A percentile compares a stretch with the other conserved stretches of the same genome.
Evolutionary conservation across 768 basidiomycete genomes (phyloP).

Genomic region (Agaricus blazei): DNA sequence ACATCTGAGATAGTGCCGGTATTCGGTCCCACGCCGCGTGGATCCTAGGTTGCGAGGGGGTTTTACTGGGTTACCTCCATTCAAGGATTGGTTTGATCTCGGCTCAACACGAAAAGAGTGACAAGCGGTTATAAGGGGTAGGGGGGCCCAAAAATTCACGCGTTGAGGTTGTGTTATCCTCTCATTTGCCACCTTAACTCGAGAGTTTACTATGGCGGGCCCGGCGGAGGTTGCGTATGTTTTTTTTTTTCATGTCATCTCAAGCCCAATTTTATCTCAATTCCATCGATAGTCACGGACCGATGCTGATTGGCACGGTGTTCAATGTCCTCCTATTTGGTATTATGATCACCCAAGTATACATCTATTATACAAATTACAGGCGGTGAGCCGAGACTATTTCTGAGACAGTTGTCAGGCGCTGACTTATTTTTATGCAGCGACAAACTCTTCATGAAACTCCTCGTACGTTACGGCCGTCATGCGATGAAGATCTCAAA

Average conservation of each 20-base stretch:
- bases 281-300: constrained; percentile 33
- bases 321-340: constrained; percentile 45
- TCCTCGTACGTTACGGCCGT: constrained; percentile 28
- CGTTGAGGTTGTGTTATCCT: too few species aligned
- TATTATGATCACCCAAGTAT: constrained; percentile 43
- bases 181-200: too few species aligned
- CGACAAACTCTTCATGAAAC: constrained; percentile 41
- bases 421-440: constrained; percentile 17
- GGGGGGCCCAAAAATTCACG: too few species aligned
- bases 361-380: constrained; percentile 39
- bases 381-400: constrained; percentile 20
- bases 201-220: constrained; percentile 11
- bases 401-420: not conserved
- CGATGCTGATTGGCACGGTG: constrained; percentile 41
- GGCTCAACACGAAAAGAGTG: too few species aligned
- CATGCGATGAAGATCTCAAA: constrained; percentile 24
- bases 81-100: too few species aligned
- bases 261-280: not conserved
- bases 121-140: too few species aligned
- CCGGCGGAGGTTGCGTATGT: constrained; percentile 30
- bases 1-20: too few species aligned
- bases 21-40: too few species aligned
- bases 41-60: too few species aligned
- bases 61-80: too few species aligned
- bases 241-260: not conserved